phyloP scores from a whole-genome alignment of 2,329 filamentous ascomycete species.

The Diaporthe australafricana region DNA sequence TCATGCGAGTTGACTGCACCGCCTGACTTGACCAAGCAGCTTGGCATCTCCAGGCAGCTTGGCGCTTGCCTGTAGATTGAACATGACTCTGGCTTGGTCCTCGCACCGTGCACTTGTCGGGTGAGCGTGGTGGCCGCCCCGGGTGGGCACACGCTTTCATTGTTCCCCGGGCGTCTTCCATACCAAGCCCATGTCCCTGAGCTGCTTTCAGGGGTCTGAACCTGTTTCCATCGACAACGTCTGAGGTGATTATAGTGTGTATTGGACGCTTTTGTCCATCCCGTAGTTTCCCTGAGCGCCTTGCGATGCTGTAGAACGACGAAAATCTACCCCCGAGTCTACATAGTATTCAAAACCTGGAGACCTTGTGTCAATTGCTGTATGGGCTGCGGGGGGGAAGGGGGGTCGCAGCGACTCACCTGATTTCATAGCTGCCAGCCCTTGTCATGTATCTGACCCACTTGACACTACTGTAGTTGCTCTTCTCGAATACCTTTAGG shows the following conservation, averaged over 20 bases:
- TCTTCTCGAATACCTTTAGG: conserved; percentile 99
- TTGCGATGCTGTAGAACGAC: conserved; percentile 26
- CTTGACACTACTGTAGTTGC: conserved; percentile 97
- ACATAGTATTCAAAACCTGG: conserved; percentile 28
- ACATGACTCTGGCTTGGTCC: background rate
- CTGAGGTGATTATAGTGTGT: conserved; percentile 2
- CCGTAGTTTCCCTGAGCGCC: conserved; percentile 20
- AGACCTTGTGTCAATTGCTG: background rate
- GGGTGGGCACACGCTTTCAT: background rate
- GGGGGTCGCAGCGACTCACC: conserved; percentile 61
- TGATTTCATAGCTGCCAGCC: conserved; percentile 96
- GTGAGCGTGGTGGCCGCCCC: background rate
- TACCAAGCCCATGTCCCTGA: background rate
- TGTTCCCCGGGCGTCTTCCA: background rate
- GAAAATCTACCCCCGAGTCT: background rate
- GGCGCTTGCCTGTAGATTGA: too few relatives aligned
- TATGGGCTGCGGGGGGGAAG: background rate
- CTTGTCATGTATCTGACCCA: conserved; percentile 99
- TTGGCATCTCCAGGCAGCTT: conserved; percentile 22
- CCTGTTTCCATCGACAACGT: background rate
- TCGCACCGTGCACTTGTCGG: background rate
- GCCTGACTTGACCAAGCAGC: background rate
- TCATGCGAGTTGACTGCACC: conserved; percentile 14
- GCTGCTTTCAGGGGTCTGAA: background rate
- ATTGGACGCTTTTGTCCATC: background rate